Evolutionary conservation across 2,329 filamentous ascomycete genomes (phyloP), one percentile per base, ranked within the genome.

Genomic region (Didymella exigua): DNA sequence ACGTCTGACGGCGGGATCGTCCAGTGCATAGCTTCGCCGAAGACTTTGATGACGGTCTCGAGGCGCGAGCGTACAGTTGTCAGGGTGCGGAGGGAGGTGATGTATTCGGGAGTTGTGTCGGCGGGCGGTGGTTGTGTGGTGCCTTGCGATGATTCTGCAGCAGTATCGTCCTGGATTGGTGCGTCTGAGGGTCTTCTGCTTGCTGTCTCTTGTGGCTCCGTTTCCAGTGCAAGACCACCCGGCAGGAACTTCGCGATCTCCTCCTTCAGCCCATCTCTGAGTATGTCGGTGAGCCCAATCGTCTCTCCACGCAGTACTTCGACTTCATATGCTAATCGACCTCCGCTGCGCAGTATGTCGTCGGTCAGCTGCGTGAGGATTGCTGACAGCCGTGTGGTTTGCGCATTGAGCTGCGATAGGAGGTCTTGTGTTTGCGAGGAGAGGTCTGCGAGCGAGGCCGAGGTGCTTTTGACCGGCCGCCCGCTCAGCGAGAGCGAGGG

Each of bases 1-100:
- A 93, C 77, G 70, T 96, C 92, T 0, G 90, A 96, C 0, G 93
- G 93, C 0, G 93, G 91, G 44, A 97, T 86, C 1, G 91, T 89
- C 83, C 96, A 98, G 65, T 96, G 89, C 90, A 98, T 96, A 27
- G 95, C 93, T 66, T 96, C 89, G 34, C 93, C 93, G 73, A 99
- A 99, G 1, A 88, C 89, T 73, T 90, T 89, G 68, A 98, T 92
- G 21, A 98, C 93, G 1, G 87, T 84, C 61, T 98, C 93, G 14
- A 99, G 83, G n/a, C 92, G 89, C 1, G 85, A 79, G 45, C 93
- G 89, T 24, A 98, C 91, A 36, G 89, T 83, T 3, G 89, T 90
- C 31, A 99, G 81, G 13, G 89, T 96, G 63, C 90, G 89, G 50
- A 99, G 82, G 62, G 92, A 88, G 46, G 84, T 83, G 61, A 97